Conservation (phyloP, 331 rosid species). For the Spiraea crenata region DNA sequence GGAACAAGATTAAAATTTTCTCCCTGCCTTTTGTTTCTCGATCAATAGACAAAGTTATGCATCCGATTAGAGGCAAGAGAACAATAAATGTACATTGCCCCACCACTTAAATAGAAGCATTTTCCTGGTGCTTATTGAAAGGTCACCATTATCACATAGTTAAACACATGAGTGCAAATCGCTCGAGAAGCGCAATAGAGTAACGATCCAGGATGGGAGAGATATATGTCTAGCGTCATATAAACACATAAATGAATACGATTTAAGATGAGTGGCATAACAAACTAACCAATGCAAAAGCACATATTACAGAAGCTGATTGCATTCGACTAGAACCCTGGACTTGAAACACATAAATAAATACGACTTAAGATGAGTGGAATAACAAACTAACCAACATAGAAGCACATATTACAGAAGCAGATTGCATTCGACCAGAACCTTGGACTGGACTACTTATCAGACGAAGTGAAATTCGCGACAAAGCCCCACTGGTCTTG, state of each 20-base stretch:
- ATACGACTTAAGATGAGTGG: neutral
- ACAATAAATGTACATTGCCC: too few species aligned
- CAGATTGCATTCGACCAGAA: constrained; percentile 32
- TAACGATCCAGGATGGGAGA: neutral
- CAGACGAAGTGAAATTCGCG: constrained; percentile 26
- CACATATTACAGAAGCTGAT: constrained; percentile 55
- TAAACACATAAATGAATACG: neutral
- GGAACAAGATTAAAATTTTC: neutral
- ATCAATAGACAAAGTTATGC: neutral
- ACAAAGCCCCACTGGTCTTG: constrained; percentile 25
- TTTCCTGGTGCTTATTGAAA: too few species aligned
- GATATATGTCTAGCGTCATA: neutral
- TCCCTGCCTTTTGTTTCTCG: neutral
- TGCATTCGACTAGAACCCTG: constrained; percentile 30
- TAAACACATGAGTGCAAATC: neutral
- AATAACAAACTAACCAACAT: constrained; percentile 58
- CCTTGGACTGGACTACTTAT: constrained; percentile 22
- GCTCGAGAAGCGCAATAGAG: neutral
- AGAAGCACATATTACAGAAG: constrained; percentile 61
- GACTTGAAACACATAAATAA: constrained; percentile 12
- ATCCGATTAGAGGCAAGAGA: neutral
- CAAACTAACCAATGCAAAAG: constrained; percentile 67
- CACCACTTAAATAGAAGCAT: too few species aligned
- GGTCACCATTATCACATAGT: neutral
- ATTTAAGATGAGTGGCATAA: constrained; percentile 6